Evolutionary conservation across 2,329 filamentous ascomycete species (phyloP), one percentile per base, ranked within the genome.

Genomic region (Alternaria triticimaculans): DNA sequence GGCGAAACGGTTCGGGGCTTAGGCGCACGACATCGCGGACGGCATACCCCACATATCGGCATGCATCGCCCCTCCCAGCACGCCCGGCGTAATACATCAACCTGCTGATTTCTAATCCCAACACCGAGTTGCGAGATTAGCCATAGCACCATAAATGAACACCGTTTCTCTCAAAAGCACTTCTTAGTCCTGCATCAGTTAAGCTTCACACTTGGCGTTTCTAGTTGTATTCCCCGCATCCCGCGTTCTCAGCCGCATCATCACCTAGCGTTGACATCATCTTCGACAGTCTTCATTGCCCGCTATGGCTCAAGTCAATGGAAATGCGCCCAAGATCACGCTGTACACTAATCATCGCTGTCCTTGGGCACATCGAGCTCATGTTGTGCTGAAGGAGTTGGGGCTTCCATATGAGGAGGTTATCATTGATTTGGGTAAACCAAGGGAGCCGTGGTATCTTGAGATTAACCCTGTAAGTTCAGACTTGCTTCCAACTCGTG

Each of bases 281-380:
- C 48, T 20, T 49, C n/a, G 9, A 26, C 20, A 33, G 20, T 56
- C 60, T 55, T 46, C 41, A 62, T 50, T 10, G 53, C 28, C 18
- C 21, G 15, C 26, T 23, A 76, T 75, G 71, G 72, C 70, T 46
- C 65, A 67, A 46, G 43, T 68, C 43, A 73, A 73, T 54, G 74
- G 71, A 44, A 65, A 72, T 37, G 60, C 72, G 6, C 80, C 80
- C 26, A 87, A 87, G 69, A 88, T 92, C 77, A 89, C 82, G 30
- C 82, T 92, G 45, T 93, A 93, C 81, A 93, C 90, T 53, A 90
- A 89, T 82, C 89, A 88, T 70, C 55, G 69, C 54, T 94, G 91
- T 77, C 91, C 91, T 21, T 93, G 87, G 78, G 92, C 91, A 15
- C 92, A 95, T 75, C 90, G 93, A 37, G 91, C 88, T 1, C 90